Evolutionary conservation across 192 early-diverging fungal genomes (phyloP), one percentile per base, ranked within the genome.

Genomic region (Dissophora ornata): DNA sequence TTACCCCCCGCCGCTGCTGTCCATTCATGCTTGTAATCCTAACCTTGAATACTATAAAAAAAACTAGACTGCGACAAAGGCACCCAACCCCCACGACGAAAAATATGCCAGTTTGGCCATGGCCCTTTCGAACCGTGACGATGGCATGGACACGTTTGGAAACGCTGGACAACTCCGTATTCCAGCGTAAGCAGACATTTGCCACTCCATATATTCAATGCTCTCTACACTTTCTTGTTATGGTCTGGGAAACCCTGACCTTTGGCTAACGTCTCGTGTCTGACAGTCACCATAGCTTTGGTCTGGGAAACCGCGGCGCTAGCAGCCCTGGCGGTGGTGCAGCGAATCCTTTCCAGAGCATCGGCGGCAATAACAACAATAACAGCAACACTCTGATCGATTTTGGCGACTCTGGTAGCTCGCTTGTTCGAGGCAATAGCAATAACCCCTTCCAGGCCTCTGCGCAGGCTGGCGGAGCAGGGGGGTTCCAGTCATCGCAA

Each of bases 81-180:
- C 38, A 3, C 59, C 69, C 7, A 74, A 61, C 48, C 47, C 46
- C 11, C 32, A 60, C 22, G 71, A 74, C 40, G 57, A 71, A 24
- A 80, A 80, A 28, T 80, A 80, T 40, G 44, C 69, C 15, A 46
- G 48, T 34, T 61, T 80, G 58, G 64, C 54, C 18, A 53, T 73
- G 28, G 67, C 79, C 18, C 67, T 71, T 26, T 56, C 49, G 15
- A 62, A 70, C 28, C 64, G 42, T 30, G 81, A 81, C 38, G 84
- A 86, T 59, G 87, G 87, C 25, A 79, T 82, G 71, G 87, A 88
- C 63, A 88, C 87, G 16, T 77, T 77, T 57, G 73, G 73, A 26
- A 77, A 77, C 49, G 67, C 53, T 56, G 73, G 73, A 26, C 73
- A 77, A 53, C 64, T 77, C 11, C 73, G 73, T 52, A 33, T 77